Evolutionary conservation across 2,329 filamentous ascomycete species (phyloP).

Genomic region (Dactylellina cionopaga): DNA sequence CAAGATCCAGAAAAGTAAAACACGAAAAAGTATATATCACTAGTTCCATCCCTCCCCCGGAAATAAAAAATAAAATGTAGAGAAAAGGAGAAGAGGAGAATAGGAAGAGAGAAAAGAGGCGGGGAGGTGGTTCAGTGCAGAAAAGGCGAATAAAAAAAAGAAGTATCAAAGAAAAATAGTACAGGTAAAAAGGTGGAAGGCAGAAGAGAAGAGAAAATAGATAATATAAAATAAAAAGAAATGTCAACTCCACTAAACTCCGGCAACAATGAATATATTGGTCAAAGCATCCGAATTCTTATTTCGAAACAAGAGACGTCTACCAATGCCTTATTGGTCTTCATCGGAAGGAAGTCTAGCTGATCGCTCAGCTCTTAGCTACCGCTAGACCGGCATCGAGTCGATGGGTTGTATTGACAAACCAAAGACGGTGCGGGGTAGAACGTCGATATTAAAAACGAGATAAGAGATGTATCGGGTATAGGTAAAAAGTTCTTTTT

Average conservation of each 20-base stretch:
- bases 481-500: slow-evolving; percentile 45
- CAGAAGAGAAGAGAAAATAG: slow-evolving; percentile 2
- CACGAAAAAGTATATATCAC: too few relatives aligned
- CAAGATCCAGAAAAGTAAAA: slow-evolving; percentile 28
- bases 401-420: slow-evolving; percentile 30
- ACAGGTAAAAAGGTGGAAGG: slow-evolving; percentile 13
- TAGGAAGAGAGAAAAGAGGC: background rate
- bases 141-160: slow-evolving; percentile 7
- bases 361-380: slow-evolving; percentile 7
- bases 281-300: slow-evolving; percentile 51
- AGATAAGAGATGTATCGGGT: slow-evolving; percentile 51
- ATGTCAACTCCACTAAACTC: slow-evolving; percentile 46
- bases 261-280: slow-evolving; percentile 52
- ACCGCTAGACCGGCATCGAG: background rate
- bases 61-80: slow-evolving; percentile 26
- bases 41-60: slow-evolving; percentile 30
- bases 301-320: slow-evolving; percentile 35
- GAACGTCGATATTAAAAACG: slow-evolving; percentile 52
- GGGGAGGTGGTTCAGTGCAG: background rate
- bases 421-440: slow-evolving; percentile 20
- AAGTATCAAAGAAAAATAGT: slow-evolving; percentile 19
- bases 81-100: background rate
- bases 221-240: background rate
- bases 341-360: background rate
- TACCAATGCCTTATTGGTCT: slow-evolving; percentile 9